Conservation (phyloP, 768 basidiomycete genomes). For the Russula sp. region DNA sequence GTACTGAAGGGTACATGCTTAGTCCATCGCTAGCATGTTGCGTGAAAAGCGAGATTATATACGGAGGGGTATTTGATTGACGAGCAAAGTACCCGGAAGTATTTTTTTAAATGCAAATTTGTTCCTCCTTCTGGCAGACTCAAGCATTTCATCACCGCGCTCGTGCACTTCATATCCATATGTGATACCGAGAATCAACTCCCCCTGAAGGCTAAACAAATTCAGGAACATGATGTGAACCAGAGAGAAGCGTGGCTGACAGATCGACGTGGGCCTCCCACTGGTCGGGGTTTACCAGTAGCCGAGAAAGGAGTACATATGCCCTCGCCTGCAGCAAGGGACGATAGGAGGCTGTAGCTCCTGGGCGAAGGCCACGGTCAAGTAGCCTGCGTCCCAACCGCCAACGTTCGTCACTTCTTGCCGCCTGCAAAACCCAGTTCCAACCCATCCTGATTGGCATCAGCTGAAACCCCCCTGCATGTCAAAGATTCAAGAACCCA, state of each 20-base stretch:
- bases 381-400: neutral
- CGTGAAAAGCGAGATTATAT: neutral
- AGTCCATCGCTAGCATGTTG: neutral
- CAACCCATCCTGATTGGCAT: neutral
- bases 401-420: neutral
- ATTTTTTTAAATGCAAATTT: neutral
- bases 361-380: neutral
- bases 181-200: neutral
- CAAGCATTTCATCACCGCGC: neutral
- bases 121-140: neutral
- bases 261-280: neutral
- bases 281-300: neutral
- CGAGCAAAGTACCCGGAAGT: neutral
- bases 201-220: neutral
- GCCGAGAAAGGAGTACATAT: neutral
- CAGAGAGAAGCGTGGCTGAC: neutral
- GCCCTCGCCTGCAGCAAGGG: neutral
- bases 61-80: neutral
- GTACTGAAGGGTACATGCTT: neutral
- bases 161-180: neutral
- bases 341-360: neutral
- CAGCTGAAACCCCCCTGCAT: neutral
- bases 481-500: neutral
- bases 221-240: neutral
- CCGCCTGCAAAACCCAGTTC: neutral